Conservation (phyloP, 106 monocot genomes). For the Posidonia australis region DNA sequence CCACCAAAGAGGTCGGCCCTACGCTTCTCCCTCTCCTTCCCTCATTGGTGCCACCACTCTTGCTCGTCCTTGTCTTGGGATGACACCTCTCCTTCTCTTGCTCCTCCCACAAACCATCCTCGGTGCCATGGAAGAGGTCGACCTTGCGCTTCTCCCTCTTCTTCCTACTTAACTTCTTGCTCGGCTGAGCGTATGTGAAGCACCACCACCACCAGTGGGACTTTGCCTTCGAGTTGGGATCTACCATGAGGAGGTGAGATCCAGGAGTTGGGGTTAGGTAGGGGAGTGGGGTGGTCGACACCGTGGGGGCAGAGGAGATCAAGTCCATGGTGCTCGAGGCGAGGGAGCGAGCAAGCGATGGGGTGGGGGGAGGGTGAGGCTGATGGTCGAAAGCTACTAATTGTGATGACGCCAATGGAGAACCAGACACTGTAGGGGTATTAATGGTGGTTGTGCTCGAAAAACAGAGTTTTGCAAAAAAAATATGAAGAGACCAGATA, state of each 20-base stretch:
- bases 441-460: too few species aligned
- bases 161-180: constrained; percentile 13
- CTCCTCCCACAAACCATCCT: background rate
- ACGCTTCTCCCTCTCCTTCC: too few species aligned
- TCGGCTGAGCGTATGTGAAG: constrained; percentile 12
- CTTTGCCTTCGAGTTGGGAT: background rate
- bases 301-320: too few species aligned
- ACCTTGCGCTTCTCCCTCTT: constrained; percentile 6
- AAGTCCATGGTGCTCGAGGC: background rate
- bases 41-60: too few species aligned
- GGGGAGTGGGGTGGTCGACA: background rate
- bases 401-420: constrained; percentile 79
- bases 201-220: constrained; percentile 1
- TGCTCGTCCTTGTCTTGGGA: background rate
- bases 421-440: constrained; percentile 61
- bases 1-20: too few species aligned
- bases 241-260: too few species aligned
- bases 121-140: background rate
- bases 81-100: background rate
- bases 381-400: constrained; percentile 34
- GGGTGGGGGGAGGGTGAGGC: background rate
- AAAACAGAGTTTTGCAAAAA: too few species aligned
- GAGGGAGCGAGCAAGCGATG: background rate
- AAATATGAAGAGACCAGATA: too few species aligned
- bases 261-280: background rate